Conservation (phyloP, 116 monocot species). For the Phalaenopsis hybrid region DNA sequence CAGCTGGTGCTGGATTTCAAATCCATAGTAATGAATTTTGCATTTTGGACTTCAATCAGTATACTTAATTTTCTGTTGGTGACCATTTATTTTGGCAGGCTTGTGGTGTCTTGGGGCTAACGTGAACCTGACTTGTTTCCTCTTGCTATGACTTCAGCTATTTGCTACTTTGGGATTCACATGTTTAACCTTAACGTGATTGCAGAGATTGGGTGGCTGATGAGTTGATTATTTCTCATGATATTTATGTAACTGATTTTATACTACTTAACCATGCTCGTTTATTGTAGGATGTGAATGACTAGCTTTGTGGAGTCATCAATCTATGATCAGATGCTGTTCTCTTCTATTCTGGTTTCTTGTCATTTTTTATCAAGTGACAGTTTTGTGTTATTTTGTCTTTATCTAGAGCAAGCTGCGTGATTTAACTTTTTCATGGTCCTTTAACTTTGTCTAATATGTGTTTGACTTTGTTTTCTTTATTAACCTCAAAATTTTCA, state of each 20-base stretch:
- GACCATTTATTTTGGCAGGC: conserved; percentile 52
- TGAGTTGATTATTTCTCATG: background rate
- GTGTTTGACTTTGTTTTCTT: conserved; percentile 1
- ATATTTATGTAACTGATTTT: conserved; percentile 13
- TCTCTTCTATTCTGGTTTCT: background rate
- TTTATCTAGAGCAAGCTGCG: background rate
- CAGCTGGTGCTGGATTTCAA: background rate
- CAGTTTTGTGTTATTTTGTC: background rate
- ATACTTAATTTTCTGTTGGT: conserved; percentile 19
- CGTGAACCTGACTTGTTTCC: conserved; percentile 64
- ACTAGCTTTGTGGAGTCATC: conserved; percentile 8
- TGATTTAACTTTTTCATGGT: background rate
- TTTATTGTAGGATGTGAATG: conserved; percentile 10
- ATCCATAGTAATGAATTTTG: background rate
- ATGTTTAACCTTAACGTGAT: conserved; percentile 60
- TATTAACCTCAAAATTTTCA: background rate
- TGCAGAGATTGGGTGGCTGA: conserved; percentile 41
- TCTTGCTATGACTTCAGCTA: conserved; percentile 64
- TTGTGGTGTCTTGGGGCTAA: conserved; percentile 61
- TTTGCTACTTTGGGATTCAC: conserved; percentile 82
- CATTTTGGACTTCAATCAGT: conserved; percentile 4
- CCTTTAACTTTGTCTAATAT: background rate
- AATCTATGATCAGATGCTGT: conserved; percentile 7
- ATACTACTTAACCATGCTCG: conserved; percentile 13
- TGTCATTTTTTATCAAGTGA: background rate